Evolutionary conservation across 306 rosid species (phyloP), one percentile per base, ranked within the genome.

Genomic region (Cicer bijugum): DNA sequence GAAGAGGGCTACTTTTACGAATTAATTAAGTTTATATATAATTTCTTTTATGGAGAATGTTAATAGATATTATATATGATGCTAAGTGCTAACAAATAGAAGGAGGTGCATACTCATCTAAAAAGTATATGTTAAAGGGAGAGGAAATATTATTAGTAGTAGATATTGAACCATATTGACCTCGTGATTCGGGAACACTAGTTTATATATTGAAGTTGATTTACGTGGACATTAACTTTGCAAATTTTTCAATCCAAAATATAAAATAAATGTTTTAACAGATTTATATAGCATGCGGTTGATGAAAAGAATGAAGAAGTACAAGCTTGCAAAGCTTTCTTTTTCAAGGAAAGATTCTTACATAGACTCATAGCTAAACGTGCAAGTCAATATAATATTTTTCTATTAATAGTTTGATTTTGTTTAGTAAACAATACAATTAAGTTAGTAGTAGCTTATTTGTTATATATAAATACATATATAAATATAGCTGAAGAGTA

Each of bases 261-360:
- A 3, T 47, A 1, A 0, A 14, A 1, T 6, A 47, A 12, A 14
- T 50, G 8, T 14, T 53, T 55, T 6, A 43, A 2, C 17, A 6
- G 55, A 45, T 69, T 69, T 19, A 6, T 28, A 20, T 53, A 65
- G 52, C 20, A 1, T 23, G 79, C 64, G 44, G 67, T 53, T 60
- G 64, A 39, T 77, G 75, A 45, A 40, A 69, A 61, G 5, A 1
- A 1, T 42, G 33, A 23, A 40, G 38, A 52, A 28, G 35, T 28
- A 71, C 57, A 78, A 38, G 23, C 58, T 28, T 78, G 50, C 57
- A 62, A 70, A 59, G 69, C 40, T 60, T 70, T 78, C 77, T 2
- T 23, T 70, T 40, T 50, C 46, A 37, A 50, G 48, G 51, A 43
- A 52, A 23, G 1, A 8, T 52, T 33, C 11, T 60, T 23, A 61